Evolutionary conservation across 495 filamentous ascomycete genomes (phyloP).

Genomic region (Penicillium steckii): DNA sequence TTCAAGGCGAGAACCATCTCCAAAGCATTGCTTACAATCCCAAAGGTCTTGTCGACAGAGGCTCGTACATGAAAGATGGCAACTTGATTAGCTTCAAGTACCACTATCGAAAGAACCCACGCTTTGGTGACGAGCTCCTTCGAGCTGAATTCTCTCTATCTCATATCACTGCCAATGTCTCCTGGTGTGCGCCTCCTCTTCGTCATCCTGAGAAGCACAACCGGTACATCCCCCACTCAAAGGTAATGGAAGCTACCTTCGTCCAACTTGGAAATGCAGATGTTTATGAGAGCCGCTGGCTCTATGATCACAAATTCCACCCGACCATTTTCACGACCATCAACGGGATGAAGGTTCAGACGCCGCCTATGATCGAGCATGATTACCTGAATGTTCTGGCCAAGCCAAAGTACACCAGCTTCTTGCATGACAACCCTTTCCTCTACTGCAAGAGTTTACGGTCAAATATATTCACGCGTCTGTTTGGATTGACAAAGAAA

Average conservation of each 20-base stretch:
- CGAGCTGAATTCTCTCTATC: slow-evolving; percentile 56
- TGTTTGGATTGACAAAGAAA: slow-evolving; percentile 48
- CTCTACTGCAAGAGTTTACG: slow-evolving; percentile 48
- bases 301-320: slow-evolving; percentile 63
- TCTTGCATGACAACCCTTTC: slow-evolving; percentile 57
- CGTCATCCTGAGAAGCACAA: slow-evolving; percentile 52
- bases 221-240: slow-evolving; percentile 59
- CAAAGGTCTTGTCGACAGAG: slow-evolving; percentile 53
- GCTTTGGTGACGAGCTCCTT: slow-evolving; percentile 55
- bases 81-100: slow-evolving; percentile 57
- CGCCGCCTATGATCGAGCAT: slow-evolving; percentile 58
- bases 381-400: slow-evolving; percentile 55
- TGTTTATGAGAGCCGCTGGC: slow-evolving; percentile 55
- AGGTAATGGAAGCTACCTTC: slow-evolving; percentile 59
- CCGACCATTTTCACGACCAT: slow-evolving; percentile 57
- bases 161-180: slow-evolving; percentile 54
- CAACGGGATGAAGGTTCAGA: slow-evolving; percentile 53
- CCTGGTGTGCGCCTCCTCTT: slow-evolving; percentile 58
- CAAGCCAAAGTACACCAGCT: slow-evolving; percentile 54
- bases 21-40: slow-evolving; percentile 54
- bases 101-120: slow-evolving; percentile 57
- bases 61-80: slow-evolving; percentile 54
- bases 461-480: slow-evolving; percentile 45
- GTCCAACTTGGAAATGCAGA: slow-evolving; percentile 44
- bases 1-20: slow-evolving; percentile 44